phyloP scores from a whole-genome alignment of 176 grass and related monocot genomes.

The Alopecurus myosuroides region DNA sequence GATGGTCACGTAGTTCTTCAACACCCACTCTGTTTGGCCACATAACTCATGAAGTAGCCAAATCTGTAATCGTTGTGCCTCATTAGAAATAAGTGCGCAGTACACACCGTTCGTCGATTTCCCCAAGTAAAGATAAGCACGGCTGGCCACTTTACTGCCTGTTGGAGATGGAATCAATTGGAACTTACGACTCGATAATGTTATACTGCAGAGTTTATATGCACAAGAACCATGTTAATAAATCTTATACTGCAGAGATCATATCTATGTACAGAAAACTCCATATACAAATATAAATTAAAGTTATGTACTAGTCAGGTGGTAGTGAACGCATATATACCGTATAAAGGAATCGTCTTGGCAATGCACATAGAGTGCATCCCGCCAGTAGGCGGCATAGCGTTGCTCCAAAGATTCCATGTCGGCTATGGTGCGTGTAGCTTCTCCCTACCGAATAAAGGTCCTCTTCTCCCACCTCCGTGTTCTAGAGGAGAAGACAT shows the following conservation, averaged over 20 bases:
- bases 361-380: slow-evolving; percentile 5
- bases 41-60: not conserved
- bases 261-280: no score
- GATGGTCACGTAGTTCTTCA: not conserved
- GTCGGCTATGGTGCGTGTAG: slow-evolving; percentile 1
- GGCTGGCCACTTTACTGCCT: not conserved
- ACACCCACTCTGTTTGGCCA: slow-evolving; percentile 4
- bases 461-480: not conserved
- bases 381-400: not conserved
- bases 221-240: not conserved
- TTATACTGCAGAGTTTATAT: not conserved
- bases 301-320: no score
- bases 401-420: not conserved
- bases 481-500: not conserved
- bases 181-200: not conserved
- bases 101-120: not conserved
- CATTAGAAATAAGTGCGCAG: not conserved
- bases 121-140: not conserved
- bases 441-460: not conserved
- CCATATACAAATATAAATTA: no score
- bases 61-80: not conserved
- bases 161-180: not conserved
- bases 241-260: no score
- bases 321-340: not conserved
- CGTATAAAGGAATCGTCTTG: not conserved